Evolutionary conservation across 2,329 filamentous ascomycete genomes (phyloP), one percentile per base, ranked within the genome.

Genomic region (Phialophora chinensis): DNA sequence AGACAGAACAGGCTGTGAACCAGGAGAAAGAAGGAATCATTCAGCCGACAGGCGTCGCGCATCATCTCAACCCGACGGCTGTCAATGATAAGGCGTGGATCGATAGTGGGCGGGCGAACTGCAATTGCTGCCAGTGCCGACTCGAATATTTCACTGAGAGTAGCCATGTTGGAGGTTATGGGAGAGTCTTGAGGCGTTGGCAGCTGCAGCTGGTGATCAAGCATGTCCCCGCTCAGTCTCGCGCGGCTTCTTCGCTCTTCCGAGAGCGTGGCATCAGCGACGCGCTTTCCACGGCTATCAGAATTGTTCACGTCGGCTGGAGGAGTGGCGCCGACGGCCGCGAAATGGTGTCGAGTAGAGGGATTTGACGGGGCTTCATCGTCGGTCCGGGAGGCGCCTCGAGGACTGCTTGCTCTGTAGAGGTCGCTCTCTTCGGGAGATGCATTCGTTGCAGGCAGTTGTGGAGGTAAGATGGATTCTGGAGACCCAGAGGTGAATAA

Each of bases 1-100:
- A 38, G 20, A 55, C 61, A 65, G 29, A 42, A 68, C n/a, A 65
- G 29, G 7, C 25, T 4, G 57, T 70, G 68, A 7, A 35, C 74
- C 5, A 84, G 80, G 58, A 92, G 71, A 73, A 89, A 93, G 73
- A 90, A 86, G 55, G 80, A 68, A 74, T 93, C 91, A 4, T 82
- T 75, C 0, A 74, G 72, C 1, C 68, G 52, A 69, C 87, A 89
- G 1, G 90, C 90, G 27, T 86, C 79, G 29, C 70, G 73, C 12
- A 93, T 77, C 7, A 90, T 60, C 7, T 33, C 52, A 4, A 67
- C 25, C 27, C 68, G 59, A 11, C 7, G 23, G 25, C 31, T 25
- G 35, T 67, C 62, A n/a, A 67, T 10, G 29, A 33, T 54, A 10
- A 50, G 38, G 12, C 2, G 11, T 29, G 42, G 33, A 17, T 66